Base-by-base conservation (phyloP, 805 yeast species). In the Teunomyces tritomae region DNA sequence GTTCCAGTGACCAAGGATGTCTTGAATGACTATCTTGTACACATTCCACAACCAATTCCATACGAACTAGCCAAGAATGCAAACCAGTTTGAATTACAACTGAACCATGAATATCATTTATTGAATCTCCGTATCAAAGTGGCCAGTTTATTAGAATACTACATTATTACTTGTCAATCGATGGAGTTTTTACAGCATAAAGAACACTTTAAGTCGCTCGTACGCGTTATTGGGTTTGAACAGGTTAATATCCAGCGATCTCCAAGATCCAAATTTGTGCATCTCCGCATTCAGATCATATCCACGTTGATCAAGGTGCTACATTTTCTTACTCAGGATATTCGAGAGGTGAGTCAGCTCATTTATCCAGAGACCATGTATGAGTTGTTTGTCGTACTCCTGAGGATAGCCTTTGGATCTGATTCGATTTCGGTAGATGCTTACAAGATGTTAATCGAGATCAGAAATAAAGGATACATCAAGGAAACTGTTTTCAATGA, bases 361-460 rank as follows among this genome's bases (percentile, higher is more conserved):
- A 65, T 72, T 26, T 68, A 64, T 51, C 68, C 74, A 4, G 77
- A 72, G 46, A 67, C 74, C 1, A 58, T 73, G 46, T 63, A 66
- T 44, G 84, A 79, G 51, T 57, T 82, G 30, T 67, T 77, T 43
- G 79, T 80, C 10, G 70, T 76, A 2, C 59, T 82, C 14, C 75
- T 80, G 71, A 61, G 84, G 48, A 70, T 82, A 4, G 77, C 84
- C 3, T 79, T 78, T 54, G 75, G 78, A 11, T 62, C 75, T 6
- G 76, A 70, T 29, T 66, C 73, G n/a, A 61, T 77, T 3, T 59
- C 72, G 2, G 47, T 57, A 1, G 69, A 71, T 29, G 77, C 77
- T 3, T 57, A 61, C 30, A 52, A 63, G 33, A 57, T 80, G 17
- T 56, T 78, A 13, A 14, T 50, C 9, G 55, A 65, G 26, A 54